phyloP scores from a whole-genome alignment of 1,139 yeast genomes.

The Saccharomyces hybrid region DNA sequence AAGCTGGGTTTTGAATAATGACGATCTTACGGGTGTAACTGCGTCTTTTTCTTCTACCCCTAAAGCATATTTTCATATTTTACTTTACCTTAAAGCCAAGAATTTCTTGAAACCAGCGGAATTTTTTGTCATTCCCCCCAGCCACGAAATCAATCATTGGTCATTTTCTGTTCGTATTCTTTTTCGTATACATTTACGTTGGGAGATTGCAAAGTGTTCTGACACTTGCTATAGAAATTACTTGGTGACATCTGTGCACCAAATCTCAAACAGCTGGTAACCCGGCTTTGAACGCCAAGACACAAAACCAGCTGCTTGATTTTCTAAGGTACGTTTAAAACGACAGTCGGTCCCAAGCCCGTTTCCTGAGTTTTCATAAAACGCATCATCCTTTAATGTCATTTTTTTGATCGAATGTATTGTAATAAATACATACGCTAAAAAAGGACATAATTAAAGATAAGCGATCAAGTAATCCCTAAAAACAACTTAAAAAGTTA shows the following conservation, averaged over 20 bases:
- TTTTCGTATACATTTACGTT: neutral
- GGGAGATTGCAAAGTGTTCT: neutral
- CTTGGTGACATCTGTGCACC: neutral
- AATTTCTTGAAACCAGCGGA: neutral
- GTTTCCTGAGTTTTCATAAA: neutral
- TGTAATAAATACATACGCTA: neutral
- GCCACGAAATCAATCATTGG: neutral
- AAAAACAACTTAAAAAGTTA: neutral
- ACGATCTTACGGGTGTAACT: no score
- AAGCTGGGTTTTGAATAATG: no score
- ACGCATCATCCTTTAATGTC: neutral
- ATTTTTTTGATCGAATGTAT: neutral
- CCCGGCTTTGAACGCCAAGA: neutral
- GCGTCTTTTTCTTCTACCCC: neutral
- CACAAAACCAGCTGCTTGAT: neutral
- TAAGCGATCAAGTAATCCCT: neutral
- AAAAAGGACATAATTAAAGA: neutral
- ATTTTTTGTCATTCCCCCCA: neutral
- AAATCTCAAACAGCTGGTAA: neutral
- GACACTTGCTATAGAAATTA: neutral
- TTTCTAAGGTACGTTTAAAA: neutral
- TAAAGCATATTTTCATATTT: neutral
- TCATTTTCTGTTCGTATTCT: neutral
- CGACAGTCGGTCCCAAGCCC: neutral
- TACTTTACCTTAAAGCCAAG: neutral